Base-by-base conservation (phyloP, 140 eudicot genomes). In the Cichorium intybus region DNA sequence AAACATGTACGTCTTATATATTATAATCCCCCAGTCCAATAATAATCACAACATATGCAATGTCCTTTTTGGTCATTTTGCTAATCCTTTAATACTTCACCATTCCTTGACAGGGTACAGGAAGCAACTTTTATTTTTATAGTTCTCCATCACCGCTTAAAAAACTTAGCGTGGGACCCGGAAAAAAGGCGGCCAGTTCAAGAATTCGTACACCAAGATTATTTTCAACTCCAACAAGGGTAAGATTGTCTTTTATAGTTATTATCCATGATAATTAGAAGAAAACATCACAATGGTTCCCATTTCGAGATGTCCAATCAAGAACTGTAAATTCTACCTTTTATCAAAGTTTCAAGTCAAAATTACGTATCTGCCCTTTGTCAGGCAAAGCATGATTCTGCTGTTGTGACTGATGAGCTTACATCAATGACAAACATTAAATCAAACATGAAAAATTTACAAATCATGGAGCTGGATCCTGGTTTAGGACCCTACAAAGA, bases 401-500 rank as follows among this genome's bases (percentile, higher is more conserved):
- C 90, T 64, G 68, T 76, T 65, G 28, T 78, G 69, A 77, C 86
- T 54, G 90, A 85, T 66, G 87, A 84, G 26, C 72, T 69, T 64
- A 47, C 87, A 56, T 33, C 79, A 23, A 78, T 69, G 85, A 68
- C 34, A 51, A 52, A 37, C 53, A 23, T 27, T 52, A 81, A 75
- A 49, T 73, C 69, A 65, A 85, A 74, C 12, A 39, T 34, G 8
- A 80, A 81, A 17, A 74, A 34, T 24, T 46, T 85, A 37, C 75
- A 59, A 60, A 79, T 93, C 16, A 14, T 86, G 62, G 77, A 69
- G 63, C 65, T 88, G 22, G 99, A 93, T 77, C 90, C 86, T 61
- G 77, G 75, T 33, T 77, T 93, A 79, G 75, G 45, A 72, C 80
- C 97, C 10, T 86, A 71, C 65, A 84, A 78, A 71, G 91, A 86